Evolutionary conservation across 1,139 yeast species (phyloP).

Genomic region (Debaryomyces sp.): DNA sequence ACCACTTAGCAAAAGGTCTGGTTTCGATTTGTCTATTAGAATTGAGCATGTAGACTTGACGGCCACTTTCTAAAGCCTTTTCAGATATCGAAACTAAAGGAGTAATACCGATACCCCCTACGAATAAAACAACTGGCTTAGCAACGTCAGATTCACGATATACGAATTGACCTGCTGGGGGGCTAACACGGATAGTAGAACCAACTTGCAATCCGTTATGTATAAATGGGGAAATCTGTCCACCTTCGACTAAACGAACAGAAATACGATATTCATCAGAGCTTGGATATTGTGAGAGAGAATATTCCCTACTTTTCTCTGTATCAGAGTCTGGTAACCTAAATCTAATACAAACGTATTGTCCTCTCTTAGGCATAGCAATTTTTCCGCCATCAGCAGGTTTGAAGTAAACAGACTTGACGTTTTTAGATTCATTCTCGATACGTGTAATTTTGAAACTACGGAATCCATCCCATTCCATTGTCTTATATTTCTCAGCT

Average conservation of each 20-base stretch:
- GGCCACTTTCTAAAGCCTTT: constrained; percentile 30
- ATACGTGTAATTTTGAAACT: constrained; percentile 49
- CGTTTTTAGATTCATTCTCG: constrained; percentile 47
- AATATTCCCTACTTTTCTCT: constrained; percentile 53
- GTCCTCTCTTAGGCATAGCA: constrained; percentile 53
- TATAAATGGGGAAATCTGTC: constrained; percentile 55
- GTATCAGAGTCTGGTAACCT: constrained; percentile 28
- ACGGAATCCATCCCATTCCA: constrained; percentile 60
- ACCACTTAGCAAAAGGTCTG: constrained; percentile 32
- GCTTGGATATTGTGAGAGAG: constrained; percentile 41
- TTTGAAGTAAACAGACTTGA: constrained; percentile 54
- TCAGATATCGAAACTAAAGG: constrained; percentile 59
- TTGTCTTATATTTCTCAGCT: constrained; percentile 42
- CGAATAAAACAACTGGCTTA: constrained; percentile 40
- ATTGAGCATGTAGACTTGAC: constrained; percentile 30
- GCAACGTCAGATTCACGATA: constrained; percentile 29
- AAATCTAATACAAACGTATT: constrained; percentile 60
- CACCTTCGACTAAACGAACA: constrained; percentile 48
- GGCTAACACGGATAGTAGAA: constrained; percentile 50
- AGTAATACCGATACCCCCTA: constrained; percentile 73
- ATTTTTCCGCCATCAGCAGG: constrained; percentile 47
- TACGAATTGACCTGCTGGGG: constrained; percentile 62
- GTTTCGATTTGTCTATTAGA: constrained; percentile 27
- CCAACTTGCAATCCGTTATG: constrained; percentile 55
- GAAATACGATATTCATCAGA: constrained; percentile 52